Percentiles rank a stretch among this genome's conserved stretches.
These are phyloP conservation scores for Aspergillus saccharolyticus DNA, from an alignment of 495 filamentous ascomycete species.

Conservation along the genomic window DNA sequence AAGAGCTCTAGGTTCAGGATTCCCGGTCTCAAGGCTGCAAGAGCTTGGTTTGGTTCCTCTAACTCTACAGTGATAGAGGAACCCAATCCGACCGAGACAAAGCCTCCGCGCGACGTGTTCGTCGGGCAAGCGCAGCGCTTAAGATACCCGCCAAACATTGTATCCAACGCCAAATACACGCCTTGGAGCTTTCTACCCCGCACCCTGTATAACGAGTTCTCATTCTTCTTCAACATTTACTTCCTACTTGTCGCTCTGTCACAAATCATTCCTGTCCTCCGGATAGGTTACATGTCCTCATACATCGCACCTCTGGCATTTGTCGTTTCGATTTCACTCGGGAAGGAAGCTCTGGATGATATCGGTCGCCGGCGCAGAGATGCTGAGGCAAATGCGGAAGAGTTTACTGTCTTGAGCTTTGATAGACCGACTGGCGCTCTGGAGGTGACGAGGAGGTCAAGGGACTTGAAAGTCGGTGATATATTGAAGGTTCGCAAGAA, in stretches of 20 bases:
- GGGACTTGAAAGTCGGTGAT: conserved; percentile 92
- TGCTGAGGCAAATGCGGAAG: conserved; percentile 90
- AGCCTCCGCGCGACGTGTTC: conserved; percentile 39
- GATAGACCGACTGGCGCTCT: conserved; percentile 26
- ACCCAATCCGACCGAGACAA: conserved; percentile 22
- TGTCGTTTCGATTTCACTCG: conserved; percentile 84
- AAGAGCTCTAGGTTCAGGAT: conserved; percentile 27
- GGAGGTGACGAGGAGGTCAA: conserved; percentile 72
- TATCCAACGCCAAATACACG: conserved; percentile 99
- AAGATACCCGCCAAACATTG: conserved; percentile 61
- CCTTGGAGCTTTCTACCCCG: conserved; percentile 88
- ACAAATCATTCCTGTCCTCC: conserved; percentile 80
- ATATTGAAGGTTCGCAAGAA: conserved; percentile 87
- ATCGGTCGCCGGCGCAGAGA: conserved; percentile 80
- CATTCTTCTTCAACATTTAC: conserved; percentile 99
- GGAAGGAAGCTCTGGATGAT: conserved; percentile 95
- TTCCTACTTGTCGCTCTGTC: conserved; percentile 93
- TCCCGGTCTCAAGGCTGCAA: conserved; percentile 25
- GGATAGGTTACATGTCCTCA: conserved; percentile 91
- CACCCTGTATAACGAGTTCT: conserved; percentile 97
- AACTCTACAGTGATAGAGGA: conserved; percentile 12
- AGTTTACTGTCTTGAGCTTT: conserved; percentile 74
- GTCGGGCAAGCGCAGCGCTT: conserved; percentile 38
- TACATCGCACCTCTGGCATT: conserved; percentile 92
- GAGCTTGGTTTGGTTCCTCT: conserved; percentile 16